Evolutionary conservation across 306 rosid species (phyloP), one percentile per base, ranked within the genome.

Genomic region (Ormosia semicastrata): DNA sequence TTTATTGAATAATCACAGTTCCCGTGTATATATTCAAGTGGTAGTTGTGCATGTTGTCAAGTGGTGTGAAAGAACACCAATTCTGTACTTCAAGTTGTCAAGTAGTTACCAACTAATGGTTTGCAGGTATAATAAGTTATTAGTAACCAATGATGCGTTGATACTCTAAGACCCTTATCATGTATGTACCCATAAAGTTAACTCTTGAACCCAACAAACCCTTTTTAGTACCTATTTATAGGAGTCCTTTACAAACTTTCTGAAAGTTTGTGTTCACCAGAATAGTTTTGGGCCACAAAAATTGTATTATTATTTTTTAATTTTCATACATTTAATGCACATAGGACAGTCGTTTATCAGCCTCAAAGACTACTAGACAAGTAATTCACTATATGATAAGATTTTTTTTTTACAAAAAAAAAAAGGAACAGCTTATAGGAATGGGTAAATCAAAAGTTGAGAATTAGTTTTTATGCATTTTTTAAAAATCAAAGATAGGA

Each of bases 71-170:
- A 63, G 81, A 62, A 46, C 24, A 63, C 3, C 24, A 46, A 15
- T 32, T 24, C 17, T 52, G 50, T 11, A 12, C 2, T 37, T 7
- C 34, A 34, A 49, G 29, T 60, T 62, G 73, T 71, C 36, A 65
- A 72, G 70, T 43, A 50, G 76, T 69, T 57, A 44, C n/a, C 34
- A 46, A 12, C 64, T 34, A 70, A 15, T 68, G 52, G 83, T 39
- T 70, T 59, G 58, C 72, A 71, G 78, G 72, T 71, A 80, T 71
- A 79, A 70, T 71, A n/a, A n/a, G n/a, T n/a, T n/a, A n/a, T n/a
- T 46, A 70, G 77, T 70, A 58, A 59, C 7, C 39, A 24, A 24
- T 24, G 24, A 24, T 24, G 1, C 24, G 1, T 24, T 24, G 24
- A 24, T 24, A 24, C 24, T 37, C 41, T 37, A 37, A 37, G 41